These are phyloP conservation scores for Nymphaea colorata DNA, from an alignment of 164 flowering plant species.

Conservation along the genomic window DNA sequence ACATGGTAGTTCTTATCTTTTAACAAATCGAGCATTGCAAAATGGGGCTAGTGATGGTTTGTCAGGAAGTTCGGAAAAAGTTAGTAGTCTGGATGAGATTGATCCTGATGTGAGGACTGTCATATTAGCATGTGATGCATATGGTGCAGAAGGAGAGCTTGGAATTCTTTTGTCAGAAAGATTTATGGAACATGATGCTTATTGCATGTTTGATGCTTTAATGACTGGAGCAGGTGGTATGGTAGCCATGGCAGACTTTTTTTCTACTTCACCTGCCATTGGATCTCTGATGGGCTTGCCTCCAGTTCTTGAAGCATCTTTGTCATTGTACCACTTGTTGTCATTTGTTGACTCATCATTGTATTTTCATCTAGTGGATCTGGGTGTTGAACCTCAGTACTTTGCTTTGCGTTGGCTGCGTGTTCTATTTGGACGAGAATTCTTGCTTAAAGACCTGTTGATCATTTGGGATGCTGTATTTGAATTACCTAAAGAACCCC, in stretches of 20 bases:
- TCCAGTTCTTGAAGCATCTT: constrained; percentile 87
- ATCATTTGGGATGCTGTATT: constrained; percentile 90
- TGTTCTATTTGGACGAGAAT: constrained; percentile 88
- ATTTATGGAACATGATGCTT: constrained; percentile 96
- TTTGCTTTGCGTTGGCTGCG: constrained; percentile 94
- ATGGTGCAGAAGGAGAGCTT: constrained; percentile 96
- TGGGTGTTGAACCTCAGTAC: constrained; percentile 97
- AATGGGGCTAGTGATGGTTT: constrained; percentile 24
- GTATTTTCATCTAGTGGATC: constrained; percentile 73
- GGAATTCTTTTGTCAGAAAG: constrained; percentile 82
- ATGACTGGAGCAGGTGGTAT: constrained; percentile 72
- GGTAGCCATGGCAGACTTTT: constrained; percentile 77
- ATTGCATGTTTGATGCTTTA: constrained; percentile 87
- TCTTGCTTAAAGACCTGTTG: constrained; percentile 59
- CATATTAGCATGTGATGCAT: constrained; percentile 71
- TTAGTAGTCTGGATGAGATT: constrained; percentile 41
- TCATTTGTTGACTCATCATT: constrained; percentile 73
- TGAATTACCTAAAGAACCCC: constrained; percentile 36
- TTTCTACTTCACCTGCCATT: constrained; percentile 42
- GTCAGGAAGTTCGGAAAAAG: constrained; percentile 20
- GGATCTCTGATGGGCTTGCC: constrained; percentile 48
- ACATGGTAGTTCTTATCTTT: constrained; percentile 20
- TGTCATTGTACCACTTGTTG: constrained; percentile 76
- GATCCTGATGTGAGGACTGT: constrained; percentile 56
- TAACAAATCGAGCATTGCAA: constrained; percentile 7